Percentiles rank a stretch among this genome's conserved stretches.
Evolutionary conservation across 768 basidiomycete species (phyloP).

Genomic region (Saitozyma sp.): DNA sequence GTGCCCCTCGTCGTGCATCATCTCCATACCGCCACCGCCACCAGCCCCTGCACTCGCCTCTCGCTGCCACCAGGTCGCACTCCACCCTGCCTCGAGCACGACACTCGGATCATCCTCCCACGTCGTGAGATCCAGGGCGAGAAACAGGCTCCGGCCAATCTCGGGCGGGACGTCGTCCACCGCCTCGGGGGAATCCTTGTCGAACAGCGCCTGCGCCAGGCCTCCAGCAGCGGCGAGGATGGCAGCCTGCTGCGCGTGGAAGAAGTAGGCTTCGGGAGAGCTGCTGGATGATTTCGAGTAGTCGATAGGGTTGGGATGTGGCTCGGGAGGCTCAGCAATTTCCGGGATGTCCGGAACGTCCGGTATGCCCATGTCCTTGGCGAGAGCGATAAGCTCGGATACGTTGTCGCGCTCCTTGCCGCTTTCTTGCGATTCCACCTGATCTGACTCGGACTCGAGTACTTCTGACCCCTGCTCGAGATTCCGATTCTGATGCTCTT

Average conservation of each 20-base stretch:
- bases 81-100: conserved; percentile 45
- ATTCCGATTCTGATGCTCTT: background rate
- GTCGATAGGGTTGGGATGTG: background rate
- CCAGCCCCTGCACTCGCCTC: background rate
- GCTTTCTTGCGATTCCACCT: too few species aligned
- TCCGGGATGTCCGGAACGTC: background rate
- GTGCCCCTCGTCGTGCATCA: conserved; percentile 22
- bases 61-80: conserved; percentile 43
- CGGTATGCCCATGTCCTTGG: background rate
- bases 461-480: too few species aligned
- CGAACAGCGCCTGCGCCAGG: conserved; percentile 7
- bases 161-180: conserved; percentile 7
- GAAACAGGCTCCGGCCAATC: conserved; percentile 38
- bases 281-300: background rate
- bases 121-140: conserved; percentile 36
- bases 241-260: conserved; percentile 40
- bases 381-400: background rate
- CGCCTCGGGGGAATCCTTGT: background rate
- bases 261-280: conserved; percentile 16
- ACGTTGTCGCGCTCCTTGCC: background rate
- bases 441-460: too few species aligned
- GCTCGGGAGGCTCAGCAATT: background rate
- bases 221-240: conserved; percentile 37
- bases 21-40: background rate
- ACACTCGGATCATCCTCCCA: conserved; percentile 42